Evolutionary conservation across 2,329 filamentous ascomycete species (phyloP).

Genomic region (Apiospora kogelbergensis): DNA sequence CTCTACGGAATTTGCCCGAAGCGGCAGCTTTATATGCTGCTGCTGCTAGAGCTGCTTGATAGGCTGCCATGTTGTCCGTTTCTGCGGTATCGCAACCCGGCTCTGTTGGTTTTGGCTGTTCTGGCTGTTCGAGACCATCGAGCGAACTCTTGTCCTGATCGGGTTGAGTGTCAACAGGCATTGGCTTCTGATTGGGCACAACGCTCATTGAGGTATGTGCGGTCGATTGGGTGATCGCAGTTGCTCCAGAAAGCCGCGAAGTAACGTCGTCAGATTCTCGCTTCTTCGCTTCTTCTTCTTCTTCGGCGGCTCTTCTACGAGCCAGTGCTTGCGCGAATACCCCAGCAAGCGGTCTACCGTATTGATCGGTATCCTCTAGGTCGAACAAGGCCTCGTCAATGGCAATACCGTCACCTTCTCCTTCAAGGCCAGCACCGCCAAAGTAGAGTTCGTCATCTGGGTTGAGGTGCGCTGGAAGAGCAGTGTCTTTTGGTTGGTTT

Average conservation of each 20-base stretch:
- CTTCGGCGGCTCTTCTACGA: conserved; percentile 37
- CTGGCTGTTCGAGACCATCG: conserved; percentile 15
- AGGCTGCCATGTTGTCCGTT: conserved; percentile 54
- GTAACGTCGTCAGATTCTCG: conserved; percentile 48
- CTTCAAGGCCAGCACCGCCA: conserved; percentile 56
- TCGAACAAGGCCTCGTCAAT: conserved; percentile 78
- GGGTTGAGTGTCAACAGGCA: conserved; percentile 9
- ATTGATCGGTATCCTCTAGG: conserved; percentile 62
- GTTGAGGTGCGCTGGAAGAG: conserved; percentile 8
- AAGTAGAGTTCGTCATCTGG: conserved; percentile 68
- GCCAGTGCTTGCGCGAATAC: conserved; percentile 56
- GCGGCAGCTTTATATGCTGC: conserved; percentile 76
- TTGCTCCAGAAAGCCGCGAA: conserved; percentile 44
- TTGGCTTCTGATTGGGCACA: conserved; percentile 25
- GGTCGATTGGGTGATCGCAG: conserved; percentile 47
- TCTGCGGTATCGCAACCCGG: conserved; percentile 15
- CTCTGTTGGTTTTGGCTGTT: conserved; percentile 11
- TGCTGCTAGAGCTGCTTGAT: conserved; percentile 81
- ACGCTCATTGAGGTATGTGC: conserved; percentile 52
- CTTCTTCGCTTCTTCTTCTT: conserved; percentile 32
- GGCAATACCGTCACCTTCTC: conserved; percentile 51
- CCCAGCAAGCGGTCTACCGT: conserved; percentile 59
- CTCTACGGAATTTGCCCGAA: conserved; percentile 72
- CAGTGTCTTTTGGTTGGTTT: conserved; percentile 14
- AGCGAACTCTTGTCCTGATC: conserved; percentile 13